Base-by-base conservation (phyloP, 129 eudicot species). In the Escallonia rubra region DNA sequence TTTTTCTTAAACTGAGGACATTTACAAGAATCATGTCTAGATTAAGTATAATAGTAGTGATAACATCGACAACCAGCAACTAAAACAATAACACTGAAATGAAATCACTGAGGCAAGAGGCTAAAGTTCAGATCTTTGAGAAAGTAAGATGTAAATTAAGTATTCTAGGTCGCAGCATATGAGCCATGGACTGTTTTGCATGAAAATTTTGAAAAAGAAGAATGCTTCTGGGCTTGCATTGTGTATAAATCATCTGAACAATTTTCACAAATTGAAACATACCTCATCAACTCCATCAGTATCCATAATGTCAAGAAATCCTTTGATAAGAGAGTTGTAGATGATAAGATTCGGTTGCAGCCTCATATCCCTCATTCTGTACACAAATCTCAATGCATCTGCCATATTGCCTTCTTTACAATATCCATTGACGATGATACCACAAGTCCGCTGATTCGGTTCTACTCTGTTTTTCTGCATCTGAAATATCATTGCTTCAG, bases 231-330 rank as follows among this genome's bases (percentile, higher is more conserved):
- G 34, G 1, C 34, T 23, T 23, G 34, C 34, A 23, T 23, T 23
- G 34, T 1, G 34, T 23, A 23, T 23, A 23, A 23, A 23, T 23
- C 34, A 23, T 23, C 34, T 23, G 34, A 23, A 23, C 34, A 23
- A 23, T 54, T 65, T 65, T 7, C 43, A 59, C 43, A 66, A 48
- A 15, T 41, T 3, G 23, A 61, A 41, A 23, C 80, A 66, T 83
- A 93, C 98, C 98, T 93, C 88, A 72, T 93, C 97, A 66, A 91
- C 96, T 66, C 97, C 93, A 77, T 79, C 77, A 59, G 85, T 69
- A 68, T 91, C 90, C 6, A 66, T 46, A n/a, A 34, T 56, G 72
- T 91, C 87, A 72, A 85, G 76, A 77, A 76, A 85, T 53, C 96
- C 96, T 68, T 83, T 91, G 56, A 91, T 79, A 14, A 91, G 93